Base-by-base conservation (phyloP, 2,329 filamentous ascomycete species). In the Neopestalotiopsis sp. region DNA sequence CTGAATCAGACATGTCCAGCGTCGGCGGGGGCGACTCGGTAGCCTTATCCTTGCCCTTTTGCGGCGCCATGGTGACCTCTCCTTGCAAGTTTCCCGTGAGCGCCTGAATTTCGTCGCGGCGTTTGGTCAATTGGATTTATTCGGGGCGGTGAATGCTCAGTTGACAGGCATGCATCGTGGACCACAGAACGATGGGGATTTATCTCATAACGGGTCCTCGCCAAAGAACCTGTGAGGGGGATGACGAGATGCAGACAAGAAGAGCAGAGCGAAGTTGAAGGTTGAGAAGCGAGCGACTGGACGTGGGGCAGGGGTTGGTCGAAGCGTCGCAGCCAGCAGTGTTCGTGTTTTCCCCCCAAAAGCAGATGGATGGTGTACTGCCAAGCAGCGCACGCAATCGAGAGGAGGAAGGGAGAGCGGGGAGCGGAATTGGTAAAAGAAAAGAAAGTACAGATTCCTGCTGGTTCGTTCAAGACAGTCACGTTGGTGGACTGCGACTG, bases 1-100 rank as follows among this genome's bases (percentile, higher is more conserved):
- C 70, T 77, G 84, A 69, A 79, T 81, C 69, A 80, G 84, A 68
- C 79, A 84, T 56, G 75, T 80, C 69, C 77, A 76, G 70, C 78
- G 80, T 72, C 65, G 72, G 74, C 45, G 45, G 45, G 66, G 45
- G 45, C 67, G 72, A 59, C 32, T 61, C 65, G 42, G 56, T 32
- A 20, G 56, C 34, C 56, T 67, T 75, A 79, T 69, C 61, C 65
- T 75, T 75, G 65, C 57, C 66, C 45, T 68, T 70, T 17, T 62
- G 38, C 32, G 67, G 63, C 13, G 67, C 64, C 57, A 61, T 63
- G 38, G 24, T 65, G 62, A 42, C 62, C 30, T 28, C 28, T 32
- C 17, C 40, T 34, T 30, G 20, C 34, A 20, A 14, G n/a, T 30
- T 62, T 34, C 57, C 17, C 20, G 57, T 34, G 57, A 30, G 59